Evolutionary conservation across 2,329 filamentous ascomycete genomes (phyloP), one percentile per base, ranked within the genome.

Genomic region (Blastomyces gilchristii): DNA sequence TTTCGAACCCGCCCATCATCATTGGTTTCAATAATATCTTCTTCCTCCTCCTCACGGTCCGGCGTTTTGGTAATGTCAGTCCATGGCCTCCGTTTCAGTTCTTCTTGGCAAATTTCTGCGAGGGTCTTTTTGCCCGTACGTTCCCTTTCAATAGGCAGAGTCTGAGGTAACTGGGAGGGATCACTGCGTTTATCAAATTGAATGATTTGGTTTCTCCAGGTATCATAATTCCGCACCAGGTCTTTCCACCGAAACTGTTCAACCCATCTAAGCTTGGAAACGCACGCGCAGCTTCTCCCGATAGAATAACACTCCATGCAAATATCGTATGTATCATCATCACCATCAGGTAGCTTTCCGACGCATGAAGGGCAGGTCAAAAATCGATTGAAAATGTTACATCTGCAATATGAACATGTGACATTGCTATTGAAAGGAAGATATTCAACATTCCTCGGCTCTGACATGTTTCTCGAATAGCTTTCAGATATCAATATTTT

Each of bases 251-350:
- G 79, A 82, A 92, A 97, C 72, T 97, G 94, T 72, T 99, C 92
- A 60, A 90, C 91, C 92, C 93, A 99, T 65, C 84, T 85, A 12
- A 96, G 82, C 12, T 86, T 86, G 3, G 92, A 96, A 60, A 96
- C 83, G 71, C 94, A 99, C 2, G 84, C 85, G 72, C 94, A 99
- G 56, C 92, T 96, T 60, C 94, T 85, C 28, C 94, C 94, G 89
- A 97, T 96, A n/a, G 87, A 89, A 71, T 96, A 99, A 72, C 94
- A 99, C 69, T 99, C 94, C 89, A 99, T 92, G 71, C 94, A 99
- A 28, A 99, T 83, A 73, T 99, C 94, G 72, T 97, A 99, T 0
- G 90, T 90, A 71, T 97, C 86, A 41, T 87, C 90, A 62, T 91
- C 87, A 41, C 86, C 89, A 64, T 83, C 83, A 12, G 83, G 79